Base-by-base conservation (phyloP, 352 stramenopile species). In the Phytophthora kernoviae region DNA sequence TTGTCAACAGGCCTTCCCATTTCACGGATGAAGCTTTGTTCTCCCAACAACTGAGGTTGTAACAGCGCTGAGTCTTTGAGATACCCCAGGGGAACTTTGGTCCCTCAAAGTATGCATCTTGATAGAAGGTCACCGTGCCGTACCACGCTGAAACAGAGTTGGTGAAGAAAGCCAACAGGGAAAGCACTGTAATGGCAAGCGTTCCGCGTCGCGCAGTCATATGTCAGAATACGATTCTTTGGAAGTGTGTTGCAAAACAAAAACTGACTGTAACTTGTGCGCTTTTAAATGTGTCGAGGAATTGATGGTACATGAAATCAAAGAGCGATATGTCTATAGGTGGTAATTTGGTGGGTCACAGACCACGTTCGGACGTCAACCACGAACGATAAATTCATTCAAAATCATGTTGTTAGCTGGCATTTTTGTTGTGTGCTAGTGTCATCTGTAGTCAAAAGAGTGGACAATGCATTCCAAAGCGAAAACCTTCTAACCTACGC, bases 21-120 rank as follows among this genome's bases (percentile, higher is more conserved):
- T 68, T 58, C 7, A 71, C 55, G 2, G 65, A 75, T 5, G 61
- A 67, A n/a, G 54, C 51, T 30, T 59, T 56, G 50, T 70, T 34
- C 20, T 70, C 22, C 33, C 58, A 74, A 45, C 60, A 68, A 12
- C 46, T 51, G 1, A 73, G 39, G 50, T 73, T 69, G 54, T 69
- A 62, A 50, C 58, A 69, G 4, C 41, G 27, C 8, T 69, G 54
- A 15, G 53, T 43, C 36, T 66, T 34, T 1, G 52, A 45, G 20
- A 65, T 61, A 24, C 36, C 36, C 36, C 37, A 47, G 2, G 24
- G 37, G 22, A 44, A 40, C 22, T n/a, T 47, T 9, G 22, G 26
- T 2, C 21, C 36, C 21, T 47, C 36, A 22, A 66, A 66, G 15
- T 66, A 22, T 7, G 54, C 43, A 15, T 56, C 36, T 1, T 27